Evolutionary conservation across 495 filamentous ascomycete species (phyloP).

Genomic region (Pseudevernia furfuracea): DNA sequence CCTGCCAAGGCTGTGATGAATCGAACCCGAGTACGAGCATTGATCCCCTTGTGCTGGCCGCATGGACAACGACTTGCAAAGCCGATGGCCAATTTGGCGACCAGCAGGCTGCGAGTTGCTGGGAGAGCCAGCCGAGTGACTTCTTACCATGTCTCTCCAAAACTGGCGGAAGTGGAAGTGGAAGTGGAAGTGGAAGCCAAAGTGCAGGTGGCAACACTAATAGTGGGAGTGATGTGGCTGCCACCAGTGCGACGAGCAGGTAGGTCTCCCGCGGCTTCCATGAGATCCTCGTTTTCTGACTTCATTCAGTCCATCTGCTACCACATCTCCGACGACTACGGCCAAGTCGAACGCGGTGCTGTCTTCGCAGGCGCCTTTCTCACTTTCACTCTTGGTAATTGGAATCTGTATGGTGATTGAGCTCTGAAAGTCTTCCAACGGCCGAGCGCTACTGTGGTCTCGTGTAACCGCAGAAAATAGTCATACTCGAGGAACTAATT

Average conservation of each 20-base stretch:
- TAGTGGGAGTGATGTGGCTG: neutral
- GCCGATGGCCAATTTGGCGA: constrained; percentile 7
- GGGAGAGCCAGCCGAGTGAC: constrained; percentile 26
- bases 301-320: neutral
- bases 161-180: neutral
- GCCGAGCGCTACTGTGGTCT: neutral
- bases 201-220: neutral
- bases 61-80: constrained; percentile 2
- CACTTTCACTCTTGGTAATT: neutral
- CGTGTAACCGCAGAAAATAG: neutral
- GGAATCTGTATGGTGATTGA: neutral
- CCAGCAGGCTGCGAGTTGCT: constrained; percentile 30
- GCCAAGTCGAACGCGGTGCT: neutral
- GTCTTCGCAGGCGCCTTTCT: neutral
- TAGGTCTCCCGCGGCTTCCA: neutral
- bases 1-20: neutral
- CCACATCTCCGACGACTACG: neutral
- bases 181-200: neutral
- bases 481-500: too few relatives aligned
- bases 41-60: neutral
- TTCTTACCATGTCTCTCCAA: neutral
- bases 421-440: neutral
- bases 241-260: neutral
- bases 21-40: neutral
- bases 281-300: neutral